Base-by-base conservation (phyloP, 2,329 filamentous ascomycete species). In the Alternaria hordeiaustralica region DNA sequence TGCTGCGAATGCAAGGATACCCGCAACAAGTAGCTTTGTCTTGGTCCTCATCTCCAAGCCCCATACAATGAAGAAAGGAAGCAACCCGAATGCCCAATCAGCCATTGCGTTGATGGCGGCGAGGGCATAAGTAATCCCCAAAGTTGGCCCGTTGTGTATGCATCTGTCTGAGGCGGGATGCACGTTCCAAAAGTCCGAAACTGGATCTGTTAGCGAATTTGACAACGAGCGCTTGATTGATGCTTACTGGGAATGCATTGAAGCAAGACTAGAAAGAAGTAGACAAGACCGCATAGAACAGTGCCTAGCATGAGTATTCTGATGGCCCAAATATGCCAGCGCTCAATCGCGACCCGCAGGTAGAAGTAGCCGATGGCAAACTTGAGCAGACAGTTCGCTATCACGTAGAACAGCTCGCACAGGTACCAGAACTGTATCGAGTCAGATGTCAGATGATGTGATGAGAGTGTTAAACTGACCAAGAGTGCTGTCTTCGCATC, bases 331-430 rank as follows among this genome's bases (percentile, higher is more conserved):
- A 81, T 76, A 59, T 87, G 85, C n/a, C 78, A 62, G 43, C 71
- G 77, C 44, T 81, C 77, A 33, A 84, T 75, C 1, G 85, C 84
- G 20, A 88, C 80, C 54, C 86, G 83, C 13, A 87, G 81, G 46
- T 87, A 81, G 63, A 87, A 86, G n/a, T 86, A 76, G 6, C 75
- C 84, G 55, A 88, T 84, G 1, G 85, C 83, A 41, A 86, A 79
- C 62, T 86, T 87, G 49, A 85, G 80, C 12, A 84, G 71, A 43
- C 82, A 79, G 21, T 81, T 85, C 6, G 82, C 79, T 58, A 85
- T 73, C 8, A 84, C 82, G 71, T 88, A 88, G 65, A 83, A 82
- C n/a, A 85, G 76, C 68, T 87, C 86, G 66, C 84, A 85, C n/a
- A 87, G 80, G 78, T 84, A 88, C 85, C 85, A 88, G 67, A 77